Evolutionary conservation across 208 protist genomes (phyloP).

Genomic region (Trypanosoma mega): DNA sequence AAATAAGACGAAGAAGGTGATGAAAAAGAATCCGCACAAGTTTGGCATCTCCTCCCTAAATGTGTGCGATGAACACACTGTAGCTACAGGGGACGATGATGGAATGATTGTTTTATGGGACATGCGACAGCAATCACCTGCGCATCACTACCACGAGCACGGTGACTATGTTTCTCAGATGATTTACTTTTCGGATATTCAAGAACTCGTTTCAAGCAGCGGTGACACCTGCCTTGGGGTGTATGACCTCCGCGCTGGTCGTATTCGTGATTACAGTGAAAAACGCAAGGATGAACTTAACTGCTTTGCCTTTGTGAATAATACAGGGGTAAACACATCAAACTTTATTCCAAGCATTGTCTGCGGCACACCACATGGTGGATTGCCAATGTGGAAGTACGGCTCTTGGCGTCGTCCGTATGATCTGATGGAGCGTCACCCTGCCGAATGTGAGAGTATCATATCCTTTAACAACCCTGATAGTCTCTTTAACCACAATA

Average conservation of each 20-base stretch:
- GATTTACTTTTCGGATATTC: conserved; percentile 84
- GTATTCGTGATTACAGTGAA: conserved; percentile 81
- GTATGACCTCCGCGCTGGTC: conserved; percentile 73
- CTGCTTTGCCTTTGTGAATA: conserved; percentile 91
- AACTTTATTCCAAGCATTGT: conserved; percentile 86
- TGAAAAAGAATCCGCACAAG: conserved; percentile 77
- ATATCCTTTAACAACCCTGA: conserved; percentile 83
- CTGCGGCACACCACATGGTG: conserved; percentile 78
- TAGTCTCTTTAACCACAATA: conserved; percentile 85
- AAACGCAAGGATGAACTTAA: conserved; percentile 84
- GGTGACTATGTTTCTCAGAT: conserved; percentile 89
- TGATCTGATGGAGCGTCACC: conserved; percentile 76
- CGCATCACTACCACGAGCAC: conserved; percentile 82
- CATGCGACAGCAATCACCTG: conserved; percentile 72
- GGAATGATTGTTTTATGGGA: conserved; percentile 87
- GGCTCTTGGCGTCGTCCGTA: conserved; percentile 87
- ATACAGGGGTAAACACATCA: conserved; percentile 59
- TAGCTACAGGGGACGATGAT: conserved; percentile 88
- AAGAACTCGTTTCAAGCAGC: conserved; percentile 83
- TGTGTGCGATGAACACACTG: conserved; percentile 80
- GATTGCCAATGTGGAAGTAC: conserved; percentile 88
- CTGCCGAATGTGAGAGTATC: conserved; percentile 81
- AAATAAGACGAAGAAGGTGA: conserved; percentile 26
- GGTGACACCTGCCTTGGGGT: conserved; percentile 85
- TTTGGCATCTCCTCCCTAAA: conserved; percentile 83